Percentiles rank a stretch among this genome's conserved stretches.
These are phyloP conservation scores for Globisporangium cylindrosporum DNA, from an alignment of 352 stramenopile genomes.

Conservation along the genomic window DNA sequence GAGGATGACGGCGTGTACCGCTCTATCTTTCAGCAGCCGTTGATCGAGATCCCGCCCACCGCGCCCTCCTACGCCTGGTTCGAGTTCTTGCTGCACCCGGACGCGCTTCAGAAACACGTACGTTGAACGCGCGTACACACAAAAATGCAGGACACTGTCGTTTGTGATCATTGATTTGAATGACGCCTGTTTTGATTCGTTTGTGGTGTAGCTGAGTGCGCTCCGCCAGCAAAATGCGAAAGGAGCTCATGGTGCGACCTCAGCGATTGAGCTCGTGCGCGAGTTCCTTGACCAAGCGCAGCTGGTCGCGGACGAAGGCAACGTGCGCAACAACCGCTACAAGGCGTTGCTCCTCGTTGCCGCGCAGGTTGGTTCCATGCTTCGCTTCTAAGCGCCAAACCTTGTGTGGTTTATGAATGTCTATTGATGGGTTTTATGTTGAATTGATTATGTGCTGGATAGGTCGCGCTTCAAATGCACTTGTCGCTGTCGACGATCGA, in stretches of 20 bases:
- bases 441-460: background rate
- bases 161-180: background rate
- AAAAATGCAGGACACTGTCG: background rate
- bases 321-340: constrained; percentile 75
- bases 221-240: constrained; percentile 44
- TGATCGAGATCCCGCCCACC: constrained; percentile 64
- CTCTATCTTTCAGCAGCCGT: constrained; percentile 80
- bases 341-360: constrained; percentile 64
- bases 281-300: constrained; percentile 85
- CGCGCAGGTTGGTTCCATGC: constrained; percentile 34
- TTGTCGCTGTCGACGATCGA: constrained; percentile 58
- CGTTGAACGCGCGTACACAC: constrained; percentile 11
- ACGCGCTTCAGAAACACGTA: constrained; percentile 74
- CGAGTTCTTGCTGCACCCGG: constrained; percentile 80
- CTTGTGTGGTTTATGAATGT: no score
- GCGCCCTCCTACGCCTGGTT: constrained; percentile 81
- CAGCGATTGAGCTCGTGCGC: constrained; percentile 72
- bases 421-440: background rate
- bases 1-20: constrained; percentile 76
- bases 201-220: constrained; percentile 34
- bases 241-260: constrained; percentile 54
- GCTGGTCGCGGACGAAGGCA: constrained; percentile 73
- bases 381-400: background rate
- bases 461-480: constrained; percentile 69
- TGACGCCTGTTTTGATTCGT: background rate